Base-by-base conservation (phyloP, 805 yeast species). In the Cyberlindnera petersonii region DNA sequence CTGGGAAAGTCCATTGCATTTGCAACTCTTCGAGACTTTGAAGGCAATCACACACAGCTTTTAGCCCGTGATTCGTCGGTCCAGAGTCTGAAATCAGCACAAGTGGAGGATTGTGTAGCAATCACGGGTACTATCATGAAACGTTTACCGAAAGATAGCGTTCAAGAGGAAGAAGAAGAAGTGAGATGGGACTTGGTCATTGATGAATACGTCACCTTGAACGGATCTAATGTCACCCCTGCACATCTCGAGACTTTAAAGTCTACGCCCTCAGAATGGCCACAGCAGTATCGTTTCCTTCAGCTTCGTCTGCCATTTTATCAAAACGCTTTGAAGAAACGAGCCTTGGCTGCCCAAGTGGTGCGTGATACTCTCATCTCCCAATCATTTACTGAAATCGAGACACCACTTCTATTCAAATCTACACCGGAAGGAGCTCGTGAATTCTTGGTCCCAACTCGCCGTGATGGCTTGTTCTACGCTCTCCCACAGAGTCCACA, bases 351-450 rank as follows among this genome's bases (percentile, higher is more conserved):
- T 1, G 74, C 86, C 0, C 58, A 63, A 17, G 47, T 65, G 13
- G 58, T 76, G 1, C 64, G 87, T 31, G 50, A 61, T 6, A 49
- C 56, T 1, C 58, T 82, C 13, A 69, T 69, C 28, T 39, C 50
- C 0, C 50, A 61, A 15, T 63, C 63, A 2, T 93, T 93, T 59
- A 74, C 75, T 0, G 98, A 93, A 55, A 72, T 93, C 21, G 98
- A 91, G 58, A 93, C 98, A 0, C 98, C 98, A 1, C 59, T 91
- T 6, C 64, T 93, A 21, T 93, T 93, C 70, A 89, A 93, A 56
- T 85, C 96, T 2, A 93, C 98, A 0, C 98, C 98, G 0, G 98
- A 93, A 61, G 98, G 98, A 13, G 98, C 98, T 1, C 71, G 95
- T 26, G 99, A 93, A 61, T 93, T 91, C 58, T 62, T 93, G 33